Evolutionary conservation across 2,329 filamentous ascomycete species (phyloP), one percentile per base, ranked within the genome.

Genomic region (Aspergillus flavus): DNA sequence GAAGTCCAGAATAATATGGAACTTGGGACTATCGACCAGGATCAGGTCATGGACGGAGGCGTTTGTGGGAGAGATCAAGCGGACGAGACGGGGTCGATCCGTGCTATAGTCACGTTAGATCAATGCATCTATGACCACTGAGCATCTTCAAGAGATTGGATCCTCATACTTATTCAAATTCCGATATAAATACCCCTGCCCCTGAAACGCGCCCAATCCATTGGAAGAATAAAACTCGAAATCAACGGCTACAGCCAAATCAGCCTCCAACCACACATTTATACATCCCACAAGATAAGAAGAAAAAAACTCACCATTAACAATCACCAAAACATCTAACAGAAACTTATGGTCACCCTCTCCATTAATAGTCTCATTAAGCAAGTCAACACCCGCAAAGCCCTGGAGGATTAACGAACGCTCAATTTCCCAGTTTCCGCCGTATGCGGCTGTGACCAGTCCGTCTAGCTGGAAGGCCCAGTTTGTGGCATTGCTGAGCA

Each of bases 151-250:
- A 19, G 23, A 16, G 16, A 4, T 3, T 10, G 14, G 3, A 3
- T 50, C 0, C 16, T 9, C 68, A 57, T 67, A 75, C 70, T 76
- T 76, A 12, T 70, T 67, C 0, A 72, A 66, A 10, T 72, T 69
- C 45, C 75, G 66, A 39, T 72, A 72, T 7, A 77, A 65, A 57
- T 77, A 78, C 5, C 76, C 75, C 63, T 78, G 75, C 9, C 75
- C 75, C 41, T 78, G 72, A 57, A 78, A 71, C 4, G 75, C 75
- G 11, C 76, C 75, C 1, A 68, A 65, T 5, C 72, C 71, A 53
- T 73, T 78, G n/a, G 65, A 70, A 0, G 75, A 78, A 59, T 73
- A 78, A 28, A 78, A 74, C 59, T 78, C 75, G 46, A 78, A 72
- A 60, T 78, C 75, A 16, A 71, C 69, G 41, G 72, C 73, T 74